A percentile compares a stretch with the other conserved stretches of the same genome.
Conservation (phyloP, 2,329 filamentous ascomycete species). For the Xylaria polymorpha region DNA sequence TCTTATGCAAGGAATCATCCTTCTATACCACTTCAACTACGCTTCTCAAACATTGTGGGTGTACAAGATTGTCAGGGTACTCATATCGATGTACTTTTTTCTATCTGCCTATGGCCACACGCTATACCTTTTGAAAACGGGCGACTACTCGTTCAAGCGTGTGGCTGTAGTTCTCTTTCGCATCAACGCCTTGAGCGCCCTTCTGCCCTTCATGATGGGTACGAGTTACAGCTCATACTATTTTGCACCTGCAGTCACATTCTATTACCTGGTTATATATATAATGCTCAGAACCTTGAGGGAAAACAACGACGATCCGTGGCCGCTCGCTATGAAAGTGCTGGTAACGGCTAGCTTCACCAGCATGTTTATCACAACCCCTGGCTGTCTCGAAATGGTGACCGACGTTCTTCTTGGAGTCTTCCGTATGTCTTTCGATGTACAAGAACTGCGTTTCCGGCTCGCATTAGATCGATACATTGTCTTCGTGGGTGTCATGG, state of each 20-base stretch:
- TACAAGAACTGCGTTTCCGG: constrained; percentile 61
- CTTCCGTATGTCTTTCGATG: constrained; percentile 62
- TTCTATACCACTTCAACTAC: constrained; percentile 69
- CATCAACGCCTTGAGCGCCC: constrained; percentile 65
- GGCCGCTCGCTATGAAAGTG: constrained; percentile 61
- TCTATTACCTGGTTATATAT: constrained; percentile 72
- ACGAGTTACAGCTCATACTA: constrained; percentile 69
- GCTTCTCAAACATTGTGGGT: constrained; percentile 62
- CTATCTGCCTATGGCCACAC: constrained; percentile 72
- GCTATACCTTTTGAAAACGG: constrained; percentile 65
- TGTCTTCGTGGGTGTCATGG: constrained; percentile 66
- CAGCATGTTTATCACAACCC: constrained; percentile 51
- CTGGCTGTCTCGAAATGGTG: constrained; percentile 57
- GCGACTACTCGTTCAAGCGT: constrained; percentile 67
- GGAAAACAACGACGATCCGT: constrained; percentile 56
- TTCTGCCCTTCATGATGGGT: constrained; percentile 66
- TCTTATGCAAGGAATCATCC: constrained; percentile 68
- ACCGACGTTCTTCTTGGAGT: constrained; percentile 53
- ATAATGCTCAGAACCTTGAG: constrained; percentile 59
- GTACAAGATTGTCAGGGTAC: constrained; percentile 65
- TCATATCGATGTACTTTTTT: constrained; percentile 70
- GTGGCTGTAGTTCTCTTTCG: constrained; percentile 65
- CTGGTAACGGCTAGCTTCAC: constrained; percentile 55
- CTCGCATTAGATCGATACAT: constrained; percentile 65
- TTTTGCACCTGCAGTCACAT: constrained; percentile 68